A percentile compares a stretch with the other conserved stretches of the same genome.
These are phyloP conservation scores for Neurospora cerealis DNA, from an alignment of 495 filamentous ascomycete species.

Conservation along the genomic window DNA sequence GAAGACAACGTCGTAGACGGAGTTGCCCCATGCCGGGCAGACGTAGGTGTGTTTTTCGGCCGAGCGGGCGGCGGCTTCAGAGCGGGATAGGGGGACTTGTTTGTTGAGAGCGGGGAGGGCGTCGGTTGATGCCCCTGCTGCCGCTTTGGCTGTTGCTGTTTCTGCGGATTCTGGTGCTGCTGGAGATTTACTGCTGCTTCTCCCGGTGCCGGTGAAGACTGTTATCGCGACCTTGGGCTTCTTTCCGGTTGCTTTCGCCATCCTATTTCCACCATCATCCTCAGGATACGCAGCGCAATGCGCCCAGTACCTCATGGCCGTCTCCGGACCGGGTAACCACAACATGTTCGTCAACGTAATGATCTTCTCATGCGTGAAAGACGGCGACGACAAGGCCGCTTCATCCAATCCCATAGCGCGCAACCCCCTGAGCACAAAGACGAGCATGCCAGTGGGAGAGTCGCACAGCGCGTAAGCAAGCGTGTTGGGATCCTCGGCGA, in stretches of 20 bases:
- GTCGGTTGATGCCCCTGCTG: background rate
- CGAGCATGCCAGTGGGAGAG: slow-evolving; percentile 40
- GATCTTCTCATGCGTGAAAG: slow-evolving; percentile 29
- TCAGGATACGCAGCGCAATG: slow-evolving; percentile 21
- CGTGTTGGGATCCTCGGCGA: slow-evolving; percentile 34
- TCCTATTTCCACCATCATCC: slow-evolving; percentile 3
- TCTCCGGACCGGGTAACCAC: slow-evolving; percentile 43
- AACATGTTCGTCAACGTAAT: slow-evolving; percentile 35
- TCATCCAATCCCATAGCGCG: slow-evolving; percentile 17
- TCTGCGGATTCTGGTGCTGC: background rate
- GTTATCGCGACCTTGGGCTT: slow-evolving; percentile 33
- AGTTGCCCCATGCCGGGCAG: slow-evolving; percentile 36
- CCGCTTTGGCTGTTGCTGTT: background rate
- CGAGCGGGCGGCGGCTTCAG: background rate
- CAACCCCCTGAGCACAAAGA: slow-evolving; percentile 32
- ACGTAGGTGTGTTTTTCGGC: slow-evolving; percentile 21
- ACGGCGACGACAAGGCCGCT: slow-evolving; percentile 2
- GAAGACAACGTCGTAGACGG: slow-evolving; percentile 30
- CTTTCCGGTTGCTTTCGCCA: slow-evolving; percentile 3
- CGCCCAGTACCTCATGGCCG: slow-evolving; percentile 35
- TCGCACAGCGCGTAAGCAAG: slow-evolving; percentile 44
- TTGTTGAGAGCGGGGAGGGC: background rate
- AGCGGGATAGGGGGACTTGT: background rate
- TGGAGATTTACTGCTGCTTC: background rate
- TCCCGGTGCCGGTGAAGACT: slow-evolving; percentile 28